These are phyloP conservation scores for Rhodofomes roseus DNA, from an alignment of 1,284 basidiomycete genomes.

Conservation along the genomic window DNA sequence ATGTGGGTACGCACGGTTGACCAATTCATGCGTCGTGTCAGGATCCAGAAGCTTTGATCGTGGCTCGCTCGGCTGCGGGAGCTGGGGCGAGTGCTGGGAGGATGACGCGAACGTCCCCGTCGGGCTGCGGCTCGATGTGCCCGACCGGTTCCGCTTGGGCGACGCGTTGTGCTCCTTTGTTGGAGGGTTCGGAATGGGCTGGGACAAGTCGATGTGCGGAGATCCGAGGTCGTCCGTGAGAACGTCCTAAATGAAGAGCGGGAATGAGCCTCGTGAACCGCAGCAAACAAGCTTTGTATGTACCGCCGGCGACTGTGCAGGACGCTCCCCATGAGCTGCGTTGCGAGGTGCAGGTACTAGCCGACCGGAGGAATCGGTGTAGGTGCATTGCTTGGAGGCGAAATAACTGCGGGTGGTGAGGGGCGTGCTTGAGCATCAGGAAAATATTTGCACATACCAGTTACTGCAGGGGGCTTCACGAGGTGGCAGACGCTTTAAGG, in stretches of 20 bases:
- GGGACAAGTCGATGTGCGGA: not conserved
- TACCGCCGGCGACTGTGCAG: slow-evolving; percentile 13
- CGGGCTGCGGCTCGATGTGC: not conserved
- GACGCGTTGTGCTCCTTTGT: not conserved
- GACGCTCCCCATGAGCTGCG: slow-evolving; percentile 11
- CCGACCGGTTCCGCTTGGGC: slow-evolving; percentile 1
- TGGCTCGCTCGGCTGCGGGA: slow-evolving; percentile 1
- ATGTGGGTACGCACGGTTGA: slow-evolving; percentile 52
- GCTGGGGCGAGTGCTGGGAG: not conserved
- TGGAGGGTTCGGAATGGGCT: not conserved
- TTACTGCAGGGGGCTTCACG: slow-evolving; percentile 72
- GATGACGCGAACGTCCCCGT: not conserved
- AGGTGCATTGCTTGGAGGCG: slow-evolving; percentile 75
- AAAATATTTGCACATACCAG: slow-evolving; percentile 44
- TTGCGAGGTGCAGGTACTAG: slow-evolving; percentile 65
- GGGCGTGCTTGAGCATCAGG: not conserved
- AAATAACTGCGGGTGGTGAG: slow-evolving; percentile 51
- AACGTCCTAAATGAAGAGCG: not conserved
- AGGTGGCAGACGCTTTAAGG: slow-evolving; percentile 2
- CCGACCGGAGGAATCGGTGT: slow-evolving; percentile 75
- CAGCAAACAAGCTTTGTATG: not conserved
- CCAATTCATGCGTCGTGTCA: slow-evolving; percentile 64
- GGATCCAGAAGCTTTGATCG: slow-evolving; percentile 44
- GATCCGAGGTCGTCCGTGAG: slow-evolving; percentile 1
- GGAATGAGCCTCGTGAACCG: not conserved